These are phyloP conservation scores for Brassica hybrid DNA, from an alignment of 441 rosid species.

Conservation along the genomic window DNA sequence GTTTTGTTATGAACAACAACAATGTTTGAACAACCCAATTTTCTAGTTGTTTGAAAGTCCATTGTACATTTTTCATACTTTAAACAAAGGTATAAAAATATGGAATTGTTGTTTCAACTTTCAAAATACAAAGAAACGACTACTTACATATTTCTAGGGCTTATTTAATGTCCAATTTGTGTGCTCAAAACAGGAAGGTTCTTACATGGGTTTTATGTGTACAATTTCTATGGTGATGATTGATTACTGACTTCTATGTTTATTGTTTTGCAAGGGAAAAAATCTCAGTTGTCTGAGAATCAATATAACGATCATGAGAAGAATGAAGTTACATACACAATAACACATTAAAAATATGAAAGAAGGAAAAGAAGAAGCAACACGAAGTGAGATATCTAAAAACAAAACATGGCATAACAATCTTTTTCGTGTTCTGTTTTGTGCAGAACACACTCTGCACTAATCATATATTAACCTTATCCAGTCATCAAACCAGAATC, in stretches of 20 bases:
- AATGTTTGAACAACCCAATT: neutral
- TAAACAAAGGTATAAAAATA: conserved; percentile 1
- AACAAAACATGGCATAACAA: neutral
- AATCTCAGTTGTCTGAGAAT: neutral
- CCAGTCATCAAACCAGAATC: conserved; percentile 4
- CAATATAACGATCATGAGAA: conserved; percentile 1
- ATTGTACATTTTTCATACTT: neutral
- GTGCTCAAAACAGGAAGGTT: neutral
- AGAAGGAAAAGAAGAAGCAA: neutral
- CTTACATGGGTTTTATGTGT: neutral
- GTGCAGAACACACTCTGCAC: conserved; percentile 1
- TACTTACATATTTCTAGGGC: neutral
- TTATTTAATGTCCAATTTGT: neutral
- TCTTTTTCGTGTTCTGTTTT: neutral
- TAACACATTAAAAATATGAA: neutral
- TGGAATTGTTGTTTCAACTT: neutral
- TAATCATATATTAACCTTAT: neutral
- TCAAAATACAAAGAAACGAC: neutral
- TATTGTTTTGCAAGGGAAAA: neutral
- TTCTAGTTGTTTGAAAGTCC: neutral
- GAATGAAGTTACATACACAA: neutral
- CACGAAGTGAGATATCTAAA: conserved; percentile 1
- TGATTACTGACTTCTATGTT: neutral
- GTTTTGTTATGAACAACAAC: neutral
- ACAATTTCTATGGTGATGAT: neutral